Conservation (phyloP, 129 eudicot species). For the Centaurea solstitialis region DNA sequence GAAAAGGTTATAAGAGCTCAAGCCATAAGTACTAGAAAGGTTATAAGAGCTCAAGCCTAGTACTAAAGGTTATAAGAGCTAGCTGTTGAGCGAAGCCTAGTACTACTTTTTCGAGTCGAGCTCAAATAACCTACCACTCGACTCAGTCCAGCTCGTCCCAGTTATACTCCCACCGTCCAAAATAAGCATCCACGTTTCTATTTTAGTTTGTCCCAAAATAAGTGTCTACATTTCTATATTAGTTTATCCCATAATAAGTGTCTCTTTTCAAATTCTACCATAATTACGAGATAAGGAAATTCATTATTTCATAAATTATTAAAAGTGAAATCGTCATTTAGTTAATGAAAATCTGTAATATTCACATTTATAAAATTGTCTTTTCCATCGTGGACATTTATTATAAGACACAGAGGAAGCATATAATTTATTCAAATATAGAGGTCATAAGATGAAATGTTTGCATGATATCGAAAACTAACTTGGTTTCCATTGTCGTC, state of each 20-base stretch:
- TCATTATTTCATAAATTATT: background rate
- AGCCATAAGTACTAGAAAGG: too few relatives aligned
- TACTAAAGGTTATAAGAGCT: too few relatives aligned
- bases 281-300: background rate
- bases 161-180: background rate
- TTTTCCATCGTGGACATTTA: background rate
- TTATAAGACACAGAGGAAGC: background rate
- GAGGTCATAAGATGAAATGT: background rate
- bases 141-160: too few relatives aligned
- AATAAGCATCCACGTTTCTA: background rate
- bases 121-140: too few relatives aligned
- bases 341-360: too few relatives aligned
- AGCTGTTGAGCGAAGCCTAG: too few relatives aligned
- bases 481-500: conserved; percentile 96
- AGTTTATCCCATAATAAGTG: background rate
- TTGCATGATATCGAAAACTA: conserved; percentile 25
- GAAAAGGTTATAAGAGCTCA: too few relatives aligned
- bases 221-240: background rate
- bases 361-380: background rate
- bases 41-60: too few relatives aligned
- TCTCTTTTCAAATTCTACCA: background rate
- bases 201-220: background rate
- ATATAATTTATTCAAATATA: conserved; percentile 5
- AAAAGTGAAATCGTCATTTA: background rate
- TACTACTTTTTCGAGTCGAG: too few relatives aligned